Percentiles rank a stretch among this genome's conserved stretches.
These are phyloP conservation scores for Phytophthora crassamura DNA, from an alignment of 352 stramenopile species.

Conservation along the genomic window DNA sequence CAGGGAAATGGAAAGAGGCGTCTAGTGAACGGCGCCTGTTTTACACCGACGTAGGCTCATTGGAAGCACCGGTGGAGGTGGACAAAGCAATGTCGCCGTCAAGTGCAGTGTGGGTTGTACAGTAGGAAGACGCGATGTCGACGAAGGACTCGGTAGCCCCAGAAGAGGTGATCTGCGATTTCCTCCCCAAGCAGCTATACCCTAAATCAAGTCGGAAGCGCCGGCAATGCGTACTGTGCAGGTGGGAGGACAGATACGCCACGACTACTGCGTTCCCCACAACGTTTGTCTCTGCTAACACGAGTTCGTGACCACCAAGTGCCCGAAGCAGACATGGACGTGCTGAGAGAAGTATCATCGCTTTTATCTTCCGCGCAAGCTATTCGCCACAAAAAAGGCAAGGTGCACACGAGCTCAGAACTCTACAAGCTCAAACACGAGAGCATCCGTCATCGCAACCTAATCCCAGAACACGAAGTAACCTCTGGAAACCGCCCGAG, in stretches of 20 bases:
- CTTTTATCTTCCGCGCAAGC: constrained; percentile 13
- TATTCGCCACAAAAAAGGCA: constrained; percentile 12
- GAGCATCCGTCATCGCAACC: not conserved
- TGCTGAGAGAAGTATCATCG: constrained; percentile 23
- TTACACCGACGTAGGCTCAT: too few relatives aligned
- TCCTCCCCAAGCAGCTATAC: not conserved
- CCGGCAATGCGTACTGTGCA: not conserved
- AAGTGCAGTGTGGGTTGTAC: not conserved
- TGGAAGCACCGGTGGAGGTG: too few relatives aligned
- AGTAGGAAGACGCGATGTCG: not conserved
- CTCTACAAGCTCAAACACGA: constrained; percentile 12
- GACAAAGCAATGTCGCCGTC: too few relatives aligned
- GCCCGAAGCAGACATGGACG: constrained; percentile 16
- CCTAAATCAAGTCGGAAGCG: not conserved
- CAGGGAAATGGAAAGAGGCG: too few relatives aligned
- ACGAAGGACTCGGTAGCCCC: not conserved
- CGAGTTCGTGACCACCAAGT: constrained; percentile 2
- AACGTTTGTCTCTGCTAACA: not conserved
- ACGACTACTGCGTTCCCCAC: constrained; percentile 6
- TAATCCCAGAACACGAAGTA: not conserved
- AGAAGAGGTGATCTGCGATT: constrained; percentile 4
- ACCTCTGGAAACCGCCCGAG: not conserved
- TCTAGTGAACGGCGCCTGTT: too few relatives aligned
- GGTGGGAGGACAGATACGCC: not conserved
- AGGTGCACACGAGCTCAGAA: constrained; percentile 4